Percentiles rank a stretch among this genome's conserved stretches.
These are phyloP conservation scores for Pythium diclinum DNA, from an alignment of 352 stramenopile genomes.

Conservation along the genomic window DNA sequence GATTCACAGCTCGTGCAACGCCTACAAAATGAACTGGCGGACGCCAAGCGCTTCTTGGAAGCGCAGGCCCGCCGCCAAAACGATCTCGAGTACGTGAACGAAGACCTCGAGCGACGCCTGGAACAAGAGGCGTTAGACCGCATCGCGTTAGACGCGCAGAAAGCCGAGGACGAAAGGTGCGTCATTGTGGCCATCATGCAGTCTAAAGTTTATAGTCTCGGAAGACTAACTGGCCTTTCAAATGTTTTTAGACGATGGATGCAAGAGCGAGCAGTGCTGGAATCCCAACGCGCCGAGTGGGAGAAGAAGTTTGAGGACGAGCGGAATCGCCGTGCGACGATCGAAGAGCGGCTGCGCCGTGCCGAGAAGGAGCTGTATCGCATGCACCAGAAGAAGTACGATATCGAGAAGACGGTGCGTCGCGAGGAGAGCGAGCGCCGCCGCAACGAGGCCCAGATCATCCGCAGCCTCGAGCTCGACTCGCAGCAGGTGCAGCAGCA, in stretches of 20 bases:
- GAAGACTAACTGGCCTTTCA: not conserved
- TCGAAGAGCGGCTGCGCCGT: conserved; percentile 76
- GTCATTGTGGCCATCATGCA: conserved; percentile 4
- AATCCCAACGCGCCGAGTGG: conserved; percentile 65
- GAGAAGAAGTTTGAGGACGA: conserved; percentile 80
- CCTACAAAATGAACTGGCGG: conserved; percentile 78
- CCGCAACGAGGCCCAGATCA: conserved; percentile 82
- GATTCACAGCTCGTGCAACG: conserved; percentile 82
- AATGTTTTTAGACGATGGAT: conserved; percentile 53
- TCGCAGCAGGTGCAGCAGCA: conserved; percentile 37
- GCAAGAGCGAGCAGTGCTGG: conserved; percentile 52
- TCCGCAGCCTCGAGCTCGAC: conserved; percentile 77
- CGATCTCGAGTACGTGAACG: conserved; percentile 85
- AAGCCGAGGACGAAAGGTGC: conserved; percentile 80
- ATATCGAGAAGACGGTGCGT: conserved; percentile 81
- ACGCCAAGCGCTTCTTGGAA: conserved; percentile 83
- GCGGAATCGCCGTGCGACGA: conserved; percentile 53
- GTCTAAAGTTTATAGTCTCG: conserved; percentile 2
- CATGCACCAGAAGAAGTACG: conserved; percentile 90
- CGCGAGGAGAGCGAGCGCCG: conserved; percentile 84
- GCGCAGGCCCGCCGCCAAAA: conserved; percentile 79
- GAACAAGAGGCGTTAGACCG: conserved; percentile 83
- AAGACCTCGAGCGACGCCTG: conserved; percentile 72
- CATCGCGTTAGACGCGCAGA: conserved; percentile 78
- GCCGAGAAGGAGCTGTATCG: conserved; percentile 87